Conservation (phyloP, 164 flowering plant species). For the Stephania yunnanensis region DNA sequence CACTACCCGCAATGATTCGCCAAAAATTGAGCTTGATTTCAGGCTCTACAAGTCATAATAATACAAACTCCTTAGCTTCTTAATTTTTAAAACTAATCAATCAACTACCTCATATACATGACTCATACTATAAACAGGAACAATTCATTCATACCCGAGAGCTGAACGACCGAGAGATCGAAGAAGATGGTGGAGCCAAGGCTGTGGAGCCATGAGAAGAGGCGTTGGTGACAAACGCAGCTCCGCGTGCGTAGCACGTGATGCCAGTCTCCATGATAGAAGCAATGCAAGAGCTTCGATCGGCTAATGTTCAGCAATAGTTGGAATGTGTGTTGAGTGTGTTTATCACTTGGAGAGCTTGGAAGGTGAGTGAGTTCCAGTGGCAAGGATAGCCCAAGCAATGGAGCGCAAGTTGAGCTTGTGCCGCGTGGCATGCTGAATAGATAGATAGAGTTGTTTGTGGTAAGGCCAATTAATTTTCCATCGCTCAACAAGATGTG, state of each 20-base stretch:
- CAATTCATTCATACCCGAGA: conserved; percentile 34
- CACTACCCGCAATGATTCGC: conserved; percentile 50
- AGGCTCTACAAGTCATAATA: conserved; percentile 41
- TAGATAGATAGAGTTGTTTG: conserved; percentile 21
- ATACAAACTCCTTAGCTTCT: neutral
- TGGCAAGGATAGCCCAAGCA: neutral
- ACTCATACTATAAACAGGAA: neutral
- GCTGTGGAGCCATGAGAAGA: conserved; percentile 52
- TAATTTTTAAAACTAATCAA: neutral
- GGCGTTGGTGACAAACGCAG: conserved; percentile 35
- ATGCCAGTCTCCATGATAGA: conserved; percentile 62
- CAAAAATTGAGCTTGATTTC: conserved; percentile 66
- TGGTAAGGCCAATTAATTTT: neutral
- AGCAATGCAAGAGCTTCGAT: neutral
- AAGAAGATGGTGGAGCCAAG: conserved; percentile 29
- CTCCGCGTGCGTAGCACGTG: conserved; percentile 56
- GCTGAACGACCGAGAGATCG: conserved; percentile 42
- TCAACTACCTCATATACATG: neutral
- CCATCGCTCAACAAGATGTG: neutral
- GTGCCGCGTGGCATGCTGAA: conserved; percentile 44
- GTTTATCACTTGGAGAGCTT: conserved; percentile 8
- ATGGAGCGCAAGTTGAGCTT: conserved; percentile 2
- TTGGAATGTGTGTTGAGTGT: neutral
- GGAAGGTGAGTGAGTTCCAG: neutral
- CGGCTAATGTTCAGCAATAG: neutral